Conservation (phyloP, 257 asterid species). For the Nicotiana obtusifolia region DNA sequence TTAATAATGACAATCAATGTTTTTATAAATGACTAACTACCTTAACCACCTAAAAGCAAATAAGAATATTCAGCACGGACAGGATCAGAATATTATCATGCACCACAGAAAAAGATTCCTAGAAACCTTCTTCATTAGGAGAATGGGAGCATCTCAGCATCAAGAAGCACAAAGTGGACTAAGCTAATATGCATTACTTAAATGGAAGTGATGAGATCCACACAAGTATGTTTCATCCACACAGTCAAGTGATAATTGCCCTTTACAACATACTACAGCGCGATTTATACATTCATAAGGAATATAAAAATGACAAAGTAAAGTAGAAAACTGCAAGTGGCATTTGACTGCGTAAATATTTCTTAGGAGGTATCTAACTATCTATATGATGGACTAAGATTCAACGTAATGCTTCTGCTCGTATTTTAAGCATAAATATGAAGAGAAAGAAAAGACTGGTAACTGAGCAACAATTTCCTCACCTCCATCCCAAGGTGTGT, state of each 20-base stretch:
- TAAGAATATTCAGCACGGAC: neutral
- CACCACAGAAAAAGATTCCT: neutral
- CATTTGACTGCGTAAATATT: neutral
- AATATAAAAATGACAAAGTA: neutral
- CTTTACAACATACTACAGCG: neutral
- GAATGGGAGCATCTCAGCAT: neutral
- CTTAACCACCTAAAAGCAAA: neutral
- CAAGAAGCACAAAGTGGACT: neutral
- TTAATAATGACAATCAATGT: neutral
- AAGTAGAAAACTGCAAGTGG: neutral
- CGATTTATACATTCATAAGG: neutral
- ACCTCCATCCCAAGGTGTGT: conserved; percentile 99
- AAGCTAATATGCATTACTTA: neutral
- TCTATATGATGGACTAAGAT: neutral
- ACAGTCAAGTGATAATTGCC: neutral
- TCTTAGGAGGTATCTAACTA: too few relatives aligned
- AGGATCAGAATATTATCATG: neutral
- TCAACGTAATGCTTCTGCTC: neutral
- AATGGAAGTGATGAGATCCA: neutral
- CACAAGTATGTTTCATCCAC: neutral
- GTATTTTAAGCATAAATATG: neutral
- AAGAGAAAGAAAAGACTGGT: neutral
- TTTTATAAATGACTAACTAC: neutral
- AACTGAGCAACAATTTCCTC: conserved; percentile 11
- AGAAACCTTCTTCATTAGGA: neutral